A percentile compares a stretch with the other conserved stretches of the same genome.
These are phyloP conservation scores for Metschnikowia hibisci DNA, from an alignment of 805 yeast species.

Conservation along the genomic window DNA sequence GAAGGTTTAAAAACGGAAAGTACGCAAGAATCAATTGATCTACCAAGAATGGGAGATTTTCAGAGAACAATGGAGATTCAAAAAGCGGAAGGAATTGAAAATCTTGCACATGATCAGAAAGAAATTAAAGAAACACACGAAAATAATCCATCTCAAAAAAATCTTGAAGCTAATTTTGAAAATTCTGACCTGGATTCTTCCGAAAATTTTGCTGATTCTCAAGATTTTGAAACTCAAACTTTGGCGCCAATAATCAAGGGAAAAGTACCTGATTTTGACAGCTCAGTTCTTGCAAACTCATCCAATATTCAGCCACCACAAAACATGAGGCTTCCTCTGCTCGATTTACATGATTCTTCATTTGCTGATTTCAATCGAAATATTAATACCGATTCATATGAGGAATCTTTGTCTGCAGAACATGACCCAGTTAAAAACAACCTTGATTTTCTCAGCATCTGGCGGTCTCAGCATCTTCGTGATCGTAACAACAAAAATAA, in stretches of 20 bases:
- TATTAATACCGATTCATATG: slow-evolving; percentile 26
- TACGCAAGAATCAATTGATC: no score
- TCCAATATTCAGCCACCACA: slow-evolving; percentile 35
- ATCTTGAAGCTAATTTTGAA: no score
- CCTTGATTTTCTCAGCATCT: slow-evolving; percentile 34
- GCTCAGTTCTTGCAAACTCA: slow-evolving; percentile 40
- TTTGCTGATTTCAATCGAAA: slow-evolving; percentile 38
- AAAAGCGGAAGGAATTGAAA: no score
- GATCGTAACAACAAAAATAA: slow-evolving; percentile 5
- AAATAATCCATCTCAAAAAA: no score
- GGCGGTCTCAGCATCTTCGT: slow-evolving; percentile 37
- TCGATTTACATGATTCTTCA: slow-evolving; percentile 39
- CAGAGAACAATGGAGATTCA: no score
- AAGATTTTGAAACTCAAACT: not conserved
- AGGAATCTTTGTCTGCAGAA: slow-evolving; percentile 41
- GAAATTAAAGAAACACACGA: no score
- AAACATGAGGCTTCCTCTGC: slow-evolving; percentile 32
- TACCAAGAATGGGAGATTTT: no score
- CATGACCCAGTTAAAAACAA: slow-evolving; percentile 31
- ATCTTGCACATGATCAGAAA: no score
- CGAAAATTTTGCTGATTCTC: not conserved
- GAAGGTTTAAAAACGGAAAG: no score
- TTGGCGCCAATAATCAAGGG: not conserved
- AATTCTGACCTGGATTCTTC: not conserved
- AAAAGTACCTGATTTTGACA: slow-evolving; percentile 11